Evolutionary conservation across 352 stramenopile genomes (phyloP), one percentile per base, ranked within the genome.

Genomic region (Globisporangium uncinulatum): DNA sequence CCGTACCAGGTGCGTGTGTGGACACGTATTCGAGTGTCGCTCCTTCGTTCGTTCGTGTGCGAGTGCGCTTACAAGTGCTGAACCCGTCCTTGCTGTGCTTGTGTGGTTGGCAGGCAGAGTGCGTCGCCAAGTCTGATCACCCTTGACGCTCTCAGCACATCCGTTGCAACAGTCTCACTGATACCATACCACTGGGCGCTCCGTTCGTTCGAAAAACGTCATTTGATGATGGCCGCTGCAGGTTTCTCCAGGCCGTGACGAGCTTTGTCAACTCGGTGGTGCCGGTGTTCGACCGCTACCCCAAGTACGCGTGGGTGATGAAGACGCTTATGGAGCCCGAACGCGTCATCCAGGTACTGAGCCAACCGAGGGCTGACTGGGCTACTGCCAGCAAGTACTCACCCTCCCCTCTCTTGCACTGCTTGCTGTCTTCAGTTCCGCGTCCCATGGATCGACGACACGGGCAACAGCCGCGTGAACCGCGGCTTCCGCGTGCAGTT

Each of bases 401-500:
- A 44, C 19, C 34, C 43, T 31, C 19, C 52, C 34, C 11, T 1
- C 29, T n/a, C 36, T 37, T n/a, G 5, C 14, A 4, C 11, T 55
- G 9, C 58, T 10, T 10, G 46, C 20, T 9, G 2, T 29, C 9
- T 89, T 49, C 71, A 97, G 74, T 99, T 99, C 75, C 92, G 95
- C 57, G 92, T 98, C 24, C 89, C 95, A 11, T 99, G 96, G 96
- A 94, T 98, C 59, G 97, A 99, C 67, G 97, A 99, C 69, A 83
- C 86, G 32, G 96, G 96, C 39, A 97, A 96, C 55, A 86, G 87
- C 51, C 87, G 96, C 36, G 95, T 98, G 60, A 99, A 98, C 76
- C 89, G 97, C 36, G 97, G 96, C 49, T 98, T 96, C 76, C 94
- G 96, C 51, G 92, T 99, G 60, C 97, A 99, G 78, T 99, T 99